Evolutionary conservation across 768 basidiomycete genomes (phyloP).

Genomic region (Obba rivulosa): DNA sequence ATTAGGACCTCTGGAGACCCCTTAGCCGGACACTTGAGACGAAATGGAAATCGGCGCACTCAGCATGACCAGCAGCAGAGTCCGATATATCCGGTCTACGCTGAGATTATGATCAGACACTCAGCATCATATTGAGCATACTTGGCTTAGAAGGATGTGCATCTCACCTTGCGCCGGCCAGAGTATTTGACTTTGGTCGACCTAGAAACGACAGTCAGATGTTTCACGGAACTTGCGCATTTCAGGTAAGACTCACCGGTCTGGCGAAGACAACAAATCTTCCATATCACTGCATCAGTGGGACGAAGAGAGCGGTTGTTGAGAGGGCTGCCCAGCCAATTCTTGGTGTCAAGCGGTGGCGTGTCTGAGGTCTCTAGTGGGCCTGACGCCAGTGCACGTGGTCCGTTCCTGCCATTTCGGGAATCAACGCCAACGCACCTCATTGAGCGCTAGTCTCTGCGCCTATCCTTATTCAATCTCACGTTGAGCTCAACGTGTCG

Average conservation of each 20-base stretch:
- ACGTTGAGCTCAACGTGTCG: too few relatives aligned
- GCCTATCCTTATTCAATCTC: too few relatives aligned
- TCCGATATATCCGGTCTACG: too few relatives aligned
- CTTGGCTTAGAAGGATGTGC: too few relatives aligned
- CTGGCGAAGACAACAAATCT: conserved; percentile 9
- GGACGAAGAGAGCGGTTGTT: not conserved
- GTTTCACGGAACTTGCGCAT: not conserved
- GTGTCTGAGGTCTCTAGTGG: not conserved
- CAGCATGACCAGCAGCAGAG: too few relatives aligned
- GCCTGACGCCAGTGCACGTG: not conserved
- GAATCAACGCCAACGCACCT: too few relatives aligned
- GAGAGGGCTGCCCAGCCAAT: not conserved
- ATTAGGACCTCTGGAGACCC: too few relatives aligned
- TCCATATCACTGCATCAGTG: conserved; percentile 2
- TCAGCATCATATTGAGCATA: too few relatives aligned
- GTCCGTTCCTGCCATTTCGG: too few relatives aligned
- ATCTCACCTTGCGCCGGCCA: conserved; percentile 13
- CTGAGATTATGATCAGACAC: not conserved
- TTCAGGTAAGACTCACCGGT: conserved; percentile 2
- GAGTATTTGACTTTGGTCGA: conserved; percentile 14
- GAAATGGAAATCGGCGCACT: too few relatives aligned
- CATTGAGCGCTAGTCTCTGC: not conserved
- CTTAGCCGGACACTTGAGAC: too few relatives aligned
- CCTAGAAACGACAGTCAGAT: not conserved
- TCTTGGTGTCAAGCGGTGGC: conserved; percentile 1